Percentiles rank a stretch among this genome's conserved stretches.
Conservation (phyloP, 768 basidiomycete genomes). For the Melanogaster broomeanus region DNA sequence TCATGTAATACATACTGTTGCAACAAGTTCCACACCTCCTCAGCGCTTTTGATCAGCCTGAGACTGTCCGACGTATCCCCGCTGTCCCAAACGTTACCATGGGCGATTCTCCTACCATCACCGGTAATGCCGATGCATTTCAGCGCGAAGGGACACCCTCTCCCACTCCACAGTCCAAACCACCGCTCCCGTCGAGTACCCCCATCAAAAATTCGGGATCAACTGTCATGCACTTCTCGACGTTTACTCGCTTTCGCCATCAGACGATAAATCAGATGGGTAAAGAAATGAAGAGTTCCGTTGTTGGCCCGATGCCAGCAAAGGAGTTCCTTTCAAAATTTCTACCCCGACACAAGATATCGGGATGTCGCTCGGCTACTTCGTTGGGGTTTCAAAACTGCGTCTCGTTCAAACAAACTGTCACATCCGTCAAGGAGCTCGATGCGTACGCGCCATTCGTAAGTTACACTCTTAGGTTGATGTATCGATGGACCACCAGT, state of each 20-base stretch:
- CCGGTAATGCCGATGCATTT: no score
- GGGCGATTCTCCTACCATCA: no score
- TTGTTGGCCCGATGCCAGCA: conserved; percentile 1
- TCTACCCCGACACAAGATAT: background rate
- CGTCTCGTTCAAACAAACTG: background rate
- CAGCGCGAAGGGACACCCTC: no score
- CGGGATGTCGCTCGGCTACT: background rate
- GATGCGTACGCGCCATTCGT: conserved; percentile 1
- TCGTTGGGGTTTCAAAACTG: no score
- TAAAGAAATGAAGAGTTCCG: background rate
- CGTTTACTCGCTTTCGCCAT: background rate
- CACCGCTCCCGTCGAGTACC: no score
- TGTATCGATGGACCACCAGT: background rate
- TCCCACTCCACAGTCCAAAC: no score
- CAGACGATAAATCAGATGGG: background rate
- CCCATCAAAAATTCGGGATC: background rate
- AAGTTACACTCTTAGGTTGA: background rate
- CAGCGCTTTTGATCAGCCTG: no score
- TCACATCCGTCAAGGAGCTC: background rate
- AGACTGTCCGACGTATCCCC: no score
- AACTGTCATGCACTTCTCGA: background rate
- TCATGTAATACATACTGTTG: no score
- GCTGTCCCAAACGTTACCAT: no score
- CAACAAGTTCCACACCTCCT: no score
- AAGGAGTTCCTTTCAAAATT: background rate